Percentiles rank a stretch among this genome's conserved stretches.
These are phyloP conservation scores for Fomitopsis serialis DNA, from an alignment of 768 basidiomycete species.

Conservation along the genomic window DNA sequence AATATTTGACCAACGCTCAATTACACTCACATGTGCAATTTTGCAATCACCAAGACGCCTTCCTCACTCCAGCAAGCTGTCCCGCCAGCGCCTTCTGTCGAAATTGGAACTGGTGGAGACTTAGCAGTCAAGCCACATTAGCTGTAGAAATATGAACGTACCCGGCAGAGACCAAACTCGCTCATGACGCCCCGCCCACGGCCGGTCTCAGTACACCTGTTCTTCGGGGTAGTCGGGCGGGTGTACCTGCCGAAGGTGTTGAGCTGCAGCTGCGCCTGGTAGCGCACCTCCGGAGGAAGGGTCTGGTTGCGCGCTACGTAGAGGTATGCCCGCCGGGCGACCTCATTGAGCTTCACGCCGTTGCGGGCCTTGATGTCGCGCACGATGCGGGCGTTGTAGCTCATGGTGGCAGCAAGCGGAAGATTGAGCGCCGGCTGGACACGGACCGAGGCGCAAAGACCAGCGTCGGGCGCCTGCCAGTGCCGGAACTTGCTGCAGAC, in stretches of 20 bases:
- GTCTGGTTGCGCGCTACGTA: conserved; percentile 91
- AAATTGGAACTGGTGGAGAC: conserved; percentile 74
- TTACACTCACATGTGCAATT: too few species aligned
- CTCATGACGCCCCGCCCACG: conserved; percentile 83
- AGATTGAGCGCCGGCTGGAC: not conserved
- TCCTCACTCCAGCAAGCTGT: conserved; percentile 81
- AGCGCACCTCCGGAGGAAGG: conserved; percentile 82
- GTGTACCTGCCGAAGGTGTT: conserved; percentile 83
- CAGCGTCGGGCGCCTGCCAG: not conserved
- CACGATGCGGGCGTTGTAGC: conserved; percentile 46
- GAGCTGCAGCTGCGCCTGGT: conserved; percentile 90
- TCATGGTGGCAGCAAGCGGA: conserved; percentile 15
- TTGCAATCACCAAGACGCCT: conserved; percentile 92
- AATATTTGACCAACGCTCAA: too few species aligned
- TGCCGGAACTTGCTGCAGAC: not conserved
- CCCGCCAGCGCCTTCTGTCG: conserved; percentile 76
- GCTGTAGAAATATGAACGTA: conserved; percentile 26
- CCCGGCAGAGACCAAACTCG: conserved; percentile 84
- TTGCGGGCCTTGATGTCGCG: conserved; percentile 77
- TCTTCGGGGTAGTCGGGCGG: conserved; percentile 83
- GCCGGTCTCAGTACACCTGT: conserved; percentile 82
- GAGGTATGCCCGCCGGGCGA: conserved; percentile 84
- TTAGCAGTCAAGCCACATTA: not conserved
- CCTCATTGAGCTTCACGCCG: conserved; percentile 69
- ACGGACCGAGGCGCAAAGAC: not conserved